Percentiles rank a stretch among this genome's conserved stretches.
These are phyloP conservation scores for Westerdykella aurantiaca DNA, from an alignment of 2,329 filamentous ascomycete species.

Conservation along the genomic window DNA sequence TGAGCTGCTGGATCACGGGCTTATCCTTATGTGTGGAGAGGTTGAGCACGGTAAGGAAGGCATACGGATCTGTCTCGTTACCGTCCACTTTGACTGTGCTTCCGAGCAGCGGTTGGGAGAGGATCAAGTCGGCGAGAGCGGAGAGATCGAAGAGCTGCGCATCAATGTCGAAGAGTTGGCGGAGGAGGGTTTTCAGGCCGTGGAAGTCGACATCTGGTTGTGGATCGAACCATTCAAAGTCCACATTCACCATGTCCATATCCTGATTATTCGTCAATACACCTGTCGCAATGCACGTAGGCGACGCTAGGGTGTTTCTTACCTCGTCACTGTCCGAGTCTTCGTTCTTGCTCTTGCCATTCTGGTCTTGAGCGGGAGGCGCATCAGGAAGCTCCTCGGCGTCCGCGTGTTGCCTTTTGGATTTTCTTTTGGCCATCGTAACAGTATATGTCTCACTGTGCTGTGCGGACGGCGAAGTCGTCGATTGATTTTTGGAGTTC, in stretches of 20 bases:
- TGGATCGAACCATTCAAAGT: conserved; percentile 99
- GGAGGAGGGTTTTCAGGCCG: conserved; percentile 80
- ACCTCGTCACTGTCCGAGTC: conserved; percentile 38
- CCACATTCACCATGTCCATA: conserved; percentile 85
- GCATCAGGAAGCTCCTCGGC: conserved; percentile 34
- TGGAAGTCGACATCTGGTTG: conserved; percentile 87
- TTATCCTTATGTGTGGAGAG: conserved; percentile 70
- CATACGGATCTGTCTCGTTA: conserved; percentile 86
- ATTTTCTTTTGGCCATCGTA: conserved; percentile 35
- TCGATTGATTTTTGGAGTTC: conserved; percentile 7
- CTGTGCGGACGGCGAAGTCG: too few species aligned
- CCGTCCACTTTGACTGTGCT: conserved; percentile 97
- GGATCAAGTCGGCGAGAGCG: conserved; percentile 74
- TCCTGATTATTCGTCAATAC: conserved; percentile 51
- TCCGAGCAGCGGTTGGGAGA: conserved; percentile 80
- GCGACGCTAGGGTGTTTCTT: conserved; percentile 9
- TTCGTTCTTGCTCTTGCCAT: conserved; percentile 25
- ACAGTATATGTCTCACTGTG: conserved; percentile 9
- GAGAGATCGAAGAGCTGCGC: conserved; percentile 81
- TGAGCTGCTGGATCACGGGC: conserved; percentile 63
- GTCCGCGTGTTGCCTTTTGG: conserved; percentile 22
- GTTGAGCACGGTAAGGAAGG: conserved; percentile 84
- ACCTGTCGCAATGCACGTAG: conserved; percentile 1
- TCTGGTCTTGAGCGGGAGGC: conserved; percentile 11
- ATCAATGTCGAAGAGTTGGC: conserved; percentile 90